Percentiles rank a stretch among this genome's conserved stretches.
These are phyloP conservation scores for Porphyrellus cyaneotinctus DNA, from an alignment of 768 basidiomycete species.

Conservation along the genomic window DNA sequence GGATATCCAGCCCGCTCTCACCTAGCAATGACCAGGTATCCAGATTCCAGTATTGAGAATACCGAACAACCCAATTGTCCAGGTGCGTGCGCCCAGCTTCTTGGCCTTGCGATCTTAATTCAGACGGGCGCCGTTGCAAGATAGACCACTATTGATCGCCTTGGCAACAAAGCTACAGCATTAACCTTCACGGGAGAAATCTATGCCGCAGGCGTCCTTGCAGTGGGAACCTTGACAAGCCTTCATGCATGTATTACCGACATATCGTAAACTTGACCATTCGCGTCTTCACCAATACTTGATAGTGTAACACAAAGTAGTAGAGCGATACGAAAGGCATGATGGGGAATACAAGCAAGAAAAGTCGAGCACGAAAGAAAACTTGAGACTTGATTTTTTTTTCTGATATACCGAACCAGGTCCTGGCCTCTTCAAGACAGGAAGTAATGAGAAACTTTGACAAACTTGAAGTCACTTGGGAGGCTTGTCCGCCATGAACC, in stretches of 20 bases:
- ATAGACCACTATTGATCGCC: slow-evolving; percentile 7
- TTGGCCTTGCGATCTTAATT: slow-evolving; percentile 23
- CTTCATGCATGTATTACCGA: slow-evolving; percentile 38
- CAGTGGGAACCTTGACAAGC: slow-evolving; percentile 20
- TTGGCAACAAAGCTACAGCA: slow-evolving; percentile 1
- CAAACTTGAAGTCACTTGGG: slow-evolving; percentile 41
- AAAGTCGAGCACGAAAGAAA: slow-evolving; percentile 51
- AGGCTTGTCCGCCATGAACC: slow-evolving; percentile 40
- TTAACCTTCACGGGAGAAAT: slow-evolving; percentile 16
- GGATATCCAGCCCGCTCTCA: not conserved
- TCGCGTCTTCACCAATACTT: slow-evolving; percentile 35
- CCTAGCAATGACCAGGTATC: slow-evolving; percentile 5
- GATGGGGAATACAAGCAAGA: slow-evolving; percentile 42
- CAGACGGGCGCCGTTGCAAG: slow-evolving; percentile 9
- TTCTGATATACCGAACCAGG: slow-evolving; percentile 51
- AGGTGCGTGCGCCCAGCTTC: slow-evolving; percentile 3
- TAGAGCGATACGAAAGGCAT: slow-evolving; percentile 43
- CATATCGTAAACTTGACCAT: slow-evolving; percentile 36
- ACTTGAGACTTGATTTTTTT: slow-evolving; percentile 67
- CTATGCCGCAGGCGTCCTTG: slow-evolving; percentile 12
- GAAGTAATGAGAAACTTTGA: slow-evolving; percentile 49
- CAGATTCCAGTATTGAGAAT: not conserved
- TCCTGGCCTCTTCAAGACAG: slow-evolving; percentile 42
- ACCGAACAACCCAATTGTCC: not conserved
- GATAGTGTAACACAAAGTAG: slow-evolving; percentile 44